Base-by-base conservation (phyloP, 306 rosid species). In the Trifolium fragiferum region DNA sequence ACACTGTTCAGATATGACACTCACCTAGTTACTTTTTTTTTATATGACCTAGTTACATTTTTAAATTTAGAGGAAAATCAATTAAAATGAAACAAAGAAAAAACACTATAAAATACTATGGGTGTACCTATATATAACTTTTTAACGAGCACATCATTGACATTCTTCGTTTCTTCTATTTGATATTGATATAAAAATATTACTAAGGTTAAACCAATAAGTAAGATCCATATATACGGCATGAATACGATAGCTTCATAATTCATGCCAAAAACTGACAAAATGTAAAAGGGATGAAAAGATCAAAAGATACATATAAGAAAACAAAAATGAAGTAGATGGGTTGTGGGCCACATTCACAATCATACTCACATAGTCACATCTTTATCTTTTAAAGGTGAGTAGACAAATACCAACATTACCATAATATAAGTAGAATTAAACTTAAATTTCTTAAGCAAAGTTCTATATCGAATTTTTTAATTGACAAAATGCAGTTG, bases 261-360 rank as follows among this genome's bases (percentile, higher is more conserved):
- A 76, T 72, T 82, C 10, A 40, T 25, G 57, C 55, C 58, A 68
- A 77, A 66, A 82, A 49, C 19, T 25, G 68, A 77, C 85, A 73
- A 77, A 77, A 72, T 50, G n/a, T 20, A 47, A 54, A 50, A 30
- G 47, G 59, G 38, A 69, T 44, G 50, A 69, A 53, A 78, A 76
- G 53, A 76, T 27, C 66, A 69, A 53, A 76, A 76, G 65, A 53
- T 38, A 47, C 25, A 18, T 59, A 69, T 73, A 75, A 65, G 19
- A 37, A 51, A 46, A 21, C n/a, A 57, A 80, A 80, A 41, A 13
- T 14, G 25, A 35, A 7, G 58, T 50, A 65, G 15, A 62, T 60
- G 77, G 55, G 4, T 77, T 84, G 85, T 82, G 90, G 81, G 61
- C 81, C 78, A 69, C 13, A 49, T 27, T 30, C 20, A 25, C 38